Base-by-base conservation (phyloP, 2,329 filamentous ascomycete species). In the Colletotrichum truncatum region DNA sequence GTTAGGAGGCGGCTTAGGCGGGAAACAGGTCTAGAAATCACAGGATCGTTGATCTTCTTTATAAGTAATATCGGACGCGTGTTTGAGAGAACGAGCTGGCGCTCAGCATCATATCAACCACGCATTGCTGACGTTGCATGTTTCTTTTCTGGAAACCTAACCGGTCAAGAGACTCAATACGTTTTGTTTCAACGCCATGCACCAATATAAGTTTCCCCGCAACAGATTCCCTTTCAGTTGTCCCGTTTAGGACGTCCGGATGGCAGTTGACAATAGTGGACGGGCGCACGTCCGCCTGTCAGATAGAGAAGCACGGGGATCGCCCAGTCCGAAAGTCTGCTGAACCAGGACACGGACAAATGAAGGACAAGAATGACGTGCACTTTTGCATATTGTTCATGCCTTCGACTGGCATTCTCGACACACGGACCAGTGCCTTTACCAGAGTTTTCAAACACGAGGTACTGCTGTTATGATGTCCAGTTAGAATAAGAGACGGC, bases 231-330 rank as follows among this genome's bases (percentile, higher is more conserved):
- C 7, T 25, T 48, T 48, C 32, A 18, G 41, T 12, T 36, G 21
- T 28, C 38, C 54, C 54, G 41, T 57, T 32, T 30, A 16, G 41
- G 54, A 57, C 30, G 41, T 57, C 54, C 54, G 54, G 41, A 55
- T 55, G 52, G 16, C 52, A 55, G 26, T 32, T 45, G 34, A 41
- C 36, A 25, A 4, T 54, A 32, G 21, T 43, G 25, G n/a, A 41
- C n/a, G 51, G 51, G 32, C n/a, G 36, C 23, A 41, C 36, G 36
- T 41, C 23, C 23, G 36, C 51, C 16, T 54, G 51, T 41, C 34
- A 53, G 18, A 39, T 30, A 9, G 34, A 14, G 11, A 30, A 36
- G 23, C 34, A 14, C 51, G 21, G 36, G 34, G 51, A 25, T 8
- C 18, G n/a, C 14, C 23, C 30, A 8, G 21, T n/a, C 36, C 10